Evolutionary conservation across 345 rosid genomes (phyloP), one percentile per base, ranked within the genome.

Genomic region (Diplotaxis tenuifolia): DNA sequence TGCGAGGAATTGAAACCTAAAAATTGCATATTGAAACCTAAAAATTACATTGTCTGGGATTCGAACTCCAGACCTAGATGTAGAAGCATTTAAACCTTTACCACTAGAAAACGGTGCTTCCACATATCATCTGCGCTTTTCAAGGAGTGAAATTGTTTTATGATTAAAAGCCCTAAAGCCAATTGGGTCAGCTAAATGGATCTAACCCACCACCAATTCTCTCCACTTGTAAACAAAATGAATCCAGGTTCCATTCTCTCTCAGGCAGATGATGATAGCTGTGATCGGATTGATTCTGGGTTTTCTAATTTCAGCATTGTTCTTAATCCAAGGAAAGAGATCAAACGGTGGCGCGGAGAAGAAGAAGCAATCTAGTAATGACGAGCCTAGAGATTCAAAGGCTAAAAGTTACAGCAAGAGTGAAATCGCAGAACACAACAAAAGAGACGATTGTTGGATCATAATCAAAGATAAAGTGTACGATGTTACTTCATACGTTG

Each of bases 401-500:
- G 81, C 78, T 16, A 87, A 84, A 65, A 64, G 72, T 12, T 86
- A 80, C 78, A 75, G 78, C 21, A 88, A 87, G 70, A 63, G 75
- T 25, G 96, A 95, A 73, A 74, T 92, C 4, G 56, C 92, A 29
- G 23, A 64, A 60, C 97, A 95, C 75, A 80, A 90, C 76, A 92
- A 83, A 80, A 88, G 93, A 82, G 75, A 83, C 15, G 93, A 95
- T 75, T 95, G 97, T 70, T 95, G 99, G 99, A 81, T 90, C 61
- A 88, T 95, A 71, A 78, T 95, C 71, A 89, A 90, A 78, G 85
- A 84, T 68, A 92, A 78, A 87, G 94, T 91, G 14, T 89, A 83
- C 73, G 96, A 92, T 78, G 86, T 95, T 64, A 88, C 99, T 65
- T 83, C 97, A 2, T 95, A 89, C 47, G 99, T 95, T 47, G 97